These are phyloP conservation scores for Rubroshorea leprosula DNA, from an alignment of 345 rosid genomes.

Conservation along the genomic window DNA sequence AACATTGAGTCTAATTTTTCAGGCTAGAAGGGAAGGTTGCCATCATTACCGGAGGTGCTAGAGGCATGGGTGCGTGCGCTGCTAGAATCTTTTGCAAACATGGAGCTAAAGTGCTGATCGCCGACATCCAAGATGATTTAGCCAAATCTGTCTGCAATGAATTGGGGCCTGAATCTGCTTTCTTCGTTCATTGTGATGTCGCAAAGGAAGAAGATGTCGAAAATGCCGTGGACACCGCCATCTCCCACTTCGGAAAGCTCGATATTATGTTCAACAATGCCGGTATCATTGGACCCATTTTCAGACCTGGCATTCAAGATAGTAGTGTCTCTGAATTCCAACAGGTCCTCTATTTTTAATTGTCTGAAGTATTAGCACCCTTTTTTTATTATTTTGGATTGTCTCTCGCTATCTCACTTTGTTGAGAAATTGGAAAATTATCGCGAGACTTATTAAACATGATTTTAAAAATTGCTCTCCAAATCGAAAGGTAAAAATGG, in stretches of 20 bases:
- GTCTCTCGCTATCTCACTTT: no score
- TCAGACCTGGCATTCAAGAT: constrained; percentile 16
- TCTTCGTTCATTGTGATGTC: constrained; percentile 28
- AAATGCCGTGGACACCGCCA: constrained; percentile 20
- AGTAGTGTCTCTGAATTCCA: constrained; percentile 19
- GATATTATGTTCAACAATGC: constrained; percentile 40
- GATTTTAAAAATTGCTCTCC: no score
- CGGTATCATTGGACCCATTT: constrained; percentile 14
- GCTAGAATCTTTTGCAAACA: constrained; percentile 20
- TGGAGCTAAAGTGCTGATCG: constrained; percentile 29
- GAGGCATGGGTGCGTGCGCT: constrained; percentile 3
- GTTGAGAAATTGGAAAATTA: no score
- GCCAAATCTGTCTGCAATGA: constrained; percentile 22
- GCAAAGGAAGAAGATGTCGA: constrained; percentile 23
- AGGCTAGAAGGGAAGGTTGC: constrained; percentile 13
- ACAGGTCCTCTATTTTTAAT: constrained; percentile 5
- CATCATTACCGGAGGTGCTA: constrained; percentile 6
- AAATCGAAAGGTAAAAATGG: no score
- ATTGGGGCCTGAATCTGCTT: constrained; percentile 16
- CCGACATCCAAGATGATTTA: constrained; percentile 25
- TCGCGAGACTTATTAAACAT: no score
- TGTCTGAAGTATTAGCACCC: no score
- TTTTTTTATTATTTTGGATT: no score
- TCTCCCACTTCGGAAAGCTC: constrained; percentile 26
- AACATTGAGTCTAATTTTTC: no score